Evolutionary conservation across 2,329 filamentous ascomycete species (phyloP), one percentile per base, ranked within the genome.

Genomic region (Talaromyces piceae): DNA sequence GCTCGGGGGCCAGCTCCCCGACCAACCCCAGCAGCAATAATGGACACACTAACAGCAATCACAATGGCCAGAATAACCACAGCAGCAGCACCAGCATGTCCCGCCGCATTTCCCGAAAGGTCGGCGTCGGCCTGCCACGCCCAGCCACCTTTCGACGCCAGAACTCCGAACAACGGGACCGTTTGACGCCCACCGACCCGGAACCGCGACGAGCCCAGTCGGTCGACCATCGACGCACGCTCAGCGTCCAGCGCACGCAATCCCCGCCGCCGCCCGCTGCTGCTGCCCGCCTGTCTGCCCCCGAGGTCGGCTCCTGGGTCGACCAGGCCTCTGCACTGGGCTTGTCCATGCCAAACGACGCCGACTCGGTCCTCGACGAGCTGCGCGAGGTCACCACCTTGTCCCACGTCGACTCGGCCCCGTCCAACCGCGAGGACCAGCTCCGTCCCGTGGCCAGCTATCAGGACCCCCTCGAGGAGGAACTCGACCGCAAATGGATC

Each of bases 401-500:
- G 28, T 46, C 39, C 2, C 46, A 41, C 8, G 58, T 64, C 45
- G 64, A 67, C 49, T 50, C 52, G n/a, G 20, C 25, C 1, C 48
- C 47, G 23, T 49, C 48, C n/a, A 31, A 47, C 16, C 45, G 41
- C 31, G 47, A 53, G 22, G 45, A 53, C 22, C 23, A 16, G 5
- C 41, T 43, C 20, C 33, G 48, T 13, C 46, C 48, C 26, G 28
- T 41, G 13, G 52, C 50, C 6, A 25, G 20, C 30, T 31, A 43
- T 16, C 47, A 54, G 13, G 65, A 68, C 46, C 59, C 63, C 60
- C 79, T 95, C 57, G 82, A 86, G 57, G 82, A 87, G 56, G 91
- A 97, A 68, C 78, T 96, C 50, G 90, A 96, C 63, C 81, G 78
- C 54, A 84, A 81, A 62, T 98, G 93, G 93, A 97, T 98, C 54